These are phyloP conservation scores for Coemansia asiatica DNA, from an alignment of 192 early-diverging fungal species.

Conservation along the genomic window DNA sequence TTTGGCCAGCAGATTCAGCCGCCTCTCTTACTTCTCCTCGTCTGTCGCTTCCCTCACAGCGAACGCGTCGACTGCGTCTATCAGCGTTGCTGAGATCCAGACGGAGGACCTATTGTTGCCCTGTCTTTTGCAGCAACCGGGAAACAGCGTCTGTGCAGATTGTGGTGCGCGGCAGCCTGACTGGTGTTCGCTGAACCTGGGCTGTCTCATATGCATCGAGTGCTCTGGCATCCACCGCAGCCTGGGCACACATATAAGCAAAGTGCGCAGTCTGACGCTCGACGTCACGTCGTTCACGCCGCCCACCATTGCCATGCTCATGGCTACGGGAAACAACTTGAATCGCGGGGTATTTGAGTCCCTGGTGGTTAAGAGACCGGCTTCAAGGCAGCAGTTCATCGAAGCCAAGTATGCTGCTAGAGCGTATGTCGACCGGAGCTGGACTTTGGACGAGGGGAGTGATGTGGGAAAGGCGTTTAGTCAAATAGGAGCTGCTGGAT, in stretches of 20 bases:
- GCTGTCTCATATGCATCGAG: constrained; percentile 80
- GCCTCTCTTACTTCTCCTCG: constrained; percentile 23
- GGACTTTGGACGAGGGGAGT: constrained; percentile 9
- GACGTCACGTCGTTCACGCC: constrained; percentile 64
- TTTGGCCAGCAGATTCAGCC: constrained; percentile 11
- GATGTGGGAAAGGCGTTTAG: neutral
- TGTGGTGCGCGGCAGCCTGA: constrained; percentile 66
- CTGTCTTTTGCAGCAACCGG: constrained; percentile 20
- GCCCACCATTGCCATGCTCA: constrained; percentile 33
- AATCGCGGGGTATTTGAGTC: constrained; percentile 25
- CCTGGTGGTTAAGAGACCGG: constrained; percentile 15
- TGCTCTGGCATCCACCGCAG: constrained; percentile 94
- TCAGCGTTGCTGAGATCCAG: neutral
- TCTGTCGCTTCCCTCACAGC: constrained; percentile 17
- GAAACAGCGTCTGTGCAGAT: constrained; percentile 58
- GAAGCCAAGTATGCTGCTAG: constrained; percentile 70
- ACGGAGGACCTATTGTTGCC: constrained; percentile 17
- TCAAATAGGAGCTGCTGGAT: constrained; percentile 52
- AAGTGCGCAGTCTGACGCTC: constrained; percentile 78
- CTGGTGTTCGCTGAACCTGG: constrained; percentile 87
- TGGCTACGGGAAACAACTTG: constrained; percentile 34
- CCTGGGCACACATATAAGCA: constrained; percentile 86
- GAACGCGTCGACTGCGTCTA: constrained; percentile 20
- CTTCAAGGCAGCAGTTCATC: constrained; percentile 60
- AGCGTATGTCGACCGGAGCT: constrained; percentile 38